Conservation (phyloP, 2,329 filamentous ascomycete genomes). For the Hirsutella thompsonii region DNA sequence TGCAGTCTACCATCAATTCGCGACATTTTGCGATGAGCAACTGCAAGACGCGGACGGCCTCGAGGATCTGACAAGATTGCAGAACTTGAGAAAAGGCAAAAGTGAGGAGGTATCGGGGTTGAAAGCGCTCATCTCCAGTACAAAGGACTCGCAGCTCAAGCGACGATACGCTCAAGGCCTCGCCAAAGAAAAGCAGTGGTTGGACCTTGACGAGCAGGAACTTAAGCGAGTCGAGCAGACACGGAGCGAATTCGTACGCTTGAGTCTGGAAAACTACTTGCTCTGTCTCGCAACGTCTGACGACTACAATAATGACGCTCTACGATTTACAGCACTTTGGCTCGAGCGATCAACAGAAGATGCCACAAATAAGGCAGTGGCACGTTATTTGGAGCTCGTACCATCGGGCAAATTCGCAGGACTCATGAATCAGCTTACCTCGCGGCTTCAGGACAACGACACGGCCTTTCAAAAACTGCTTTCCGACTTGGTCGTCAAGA, state of each 20-base stretch:
- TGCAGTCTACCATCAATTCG: slow-evolving; percentile 88
- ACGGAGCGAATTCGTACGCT: slow-evolving; percentile 69
- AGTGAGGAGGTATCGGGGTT: slow-evolving; percentile 67
- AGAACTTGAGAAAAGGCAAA: slow-evolving; percentile 69
- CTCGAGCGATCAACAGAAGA: slow-evolving; percentile 70
- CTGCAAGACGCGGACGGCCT: slow-evolving; percentile 74
- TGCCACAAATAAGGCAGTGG: slow-evolving; percentile 65
- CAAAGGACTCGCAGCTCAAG: slow-evolving; percentile 38
- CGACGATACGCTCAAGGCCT: slow-evolving; percentile 47
- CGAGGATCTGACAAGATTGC: slow-evolving; percentile 72
- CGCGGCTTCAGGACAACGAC: slow-evolving; percentile 63
- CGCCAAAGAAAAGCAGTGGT: slow-evolving; percentile 71
- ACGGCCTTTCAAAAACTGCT: slow-evolving; percentile 68
- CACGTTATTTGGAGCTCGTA: slow-evolving; percentile 55
- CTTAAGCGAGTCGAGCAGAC: slow-evolving; percentile 65
- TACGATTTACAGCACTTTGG: slow-evolving; percentile 92
- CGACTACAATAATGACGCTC: slow-evolving; percentile 74
- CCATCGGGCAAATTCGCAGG: slow-evolving; percentile 85
- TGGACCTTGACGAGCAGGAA: slow-evolving; percentile 81
- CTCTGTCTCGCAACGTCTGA: slow-evolving; percentile 76
- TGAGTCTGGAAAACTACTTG: slow-evolving; percentile 88
- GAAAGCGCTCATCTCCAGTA: slow-evolving; percentile 41
- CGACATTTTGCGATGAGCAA: slow-evolving; percentile 88
- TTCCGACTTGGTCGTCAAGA: slow-evolving; percentile 60
- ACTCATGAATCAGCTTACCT: slow-evolving; percentile 92